Base-by-base conservation (phyloP, 2,329 filamentous ascomycete genomes). In the Lachnellula arida region DNA sequence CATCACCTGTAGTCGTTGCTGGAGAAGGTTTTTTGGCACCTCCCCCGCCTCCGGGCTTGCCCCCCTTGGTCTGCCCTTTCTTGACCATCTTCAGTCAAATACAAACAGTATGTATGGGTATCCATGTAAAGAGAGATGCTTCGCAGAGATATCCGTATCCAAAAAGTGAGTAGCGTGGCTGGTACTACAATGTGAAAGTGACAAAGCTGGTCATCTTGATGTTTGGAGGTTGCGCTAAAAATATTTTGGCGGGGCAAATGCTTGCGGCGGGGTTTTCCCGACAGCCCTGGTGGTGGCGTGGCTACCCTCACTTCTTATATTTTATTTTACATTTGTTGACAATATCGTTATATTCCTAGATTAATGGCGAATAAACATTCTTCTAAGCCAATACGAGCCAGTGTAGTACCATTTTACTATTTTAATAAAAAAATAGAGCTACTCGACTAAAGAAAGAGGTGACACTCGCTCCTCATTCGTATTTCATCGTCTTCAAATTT, bases 1-100 rank as follows among this genome's bases (percentile, higher is more conserved):
- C 78, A 59, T 80, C 78, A 19, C 72, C 63, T 43, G 54, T 55
- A 4, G 65, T 57, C 12, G 60, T 60, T 35, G 67, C 57, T 44
- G 67, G 60, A 2, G 65, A 55, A 15, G 62, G 51, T 46, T 66
- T 68, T 53, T 69, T 69, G 43, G 59, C 59, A 4, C 59, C 62
- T 46, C 63, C 60, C 22, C 66, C 67, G 9, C 64, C 63, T 34
- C 67, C 65, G n/a, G 68, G 67, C 48, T 70, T 70, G 12, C 60
- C 62, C 6, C 67, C 67, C 51, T 69, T 70, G 32, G 67, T 17
- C 59, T 69, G 68, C 49, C 65, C 65, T 55, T 69, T 70, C 56
- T 70, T 71, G 63, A 68, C 68, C 69, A 71, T 71, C 23, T 42
- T 68, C 40, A 55, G 58, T 64, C 61, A 55, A 14, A 47, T 25